phyloP scores from a whole-genome alignment of 1,139 yeast species.

The Kodamaea sp. region DNA sequence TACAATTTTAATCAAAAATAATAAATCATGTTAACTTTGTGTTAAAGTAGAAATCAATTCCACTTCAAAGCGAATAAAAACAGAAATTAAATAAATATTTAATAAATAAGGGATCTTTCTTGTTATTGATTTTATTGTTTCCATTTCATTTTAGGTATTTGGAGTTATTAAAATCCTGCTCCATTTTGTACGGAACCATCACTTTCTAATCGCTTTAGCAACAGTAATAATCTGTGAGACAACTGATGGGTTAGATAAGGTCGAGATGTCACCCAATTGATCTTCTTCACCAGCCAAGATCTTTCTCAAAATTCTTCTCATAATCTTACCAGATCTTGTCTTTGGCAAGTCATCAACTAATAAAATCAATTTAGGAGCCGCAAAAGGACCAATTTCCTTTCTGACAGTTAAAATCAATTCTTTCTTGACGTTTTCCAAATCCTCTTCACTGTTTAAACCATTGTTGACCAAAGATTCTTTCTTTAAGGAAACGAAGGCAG shows the following conservation, averaged over 20 bases:
- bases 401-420: slow-evolving; percentile 70
- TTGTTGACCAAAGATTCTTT: slow-evolving; percentile 21
- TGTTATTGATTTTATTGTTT: too few relatives aligned
- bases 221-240: slow-evolving; percentile 63
- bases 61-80: neutral
- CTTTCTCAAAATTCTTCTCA: slow-evolving; percentile 80
- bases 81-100: neutral
- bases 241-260: slow-evolving; percentile 68
- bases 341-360: slow-evolving; percentile 77
- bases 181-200: neutral
- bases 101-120: neutral
- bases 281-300: slow-evolving; percentile 77
- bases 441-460: slow-evolving; percentile 31
- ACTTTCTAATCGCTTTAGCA: slow-evolving; percentile 34
- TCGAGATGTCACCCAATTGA: slow-evolving; percentile 74
- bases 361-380: slow-evolving; percentile 72
- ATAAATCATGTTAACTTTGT: neutral
- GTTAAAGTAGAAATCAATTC: slow-evolving; percentile 1
- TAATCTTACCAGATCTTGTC: slow-evolving; percentile 80
- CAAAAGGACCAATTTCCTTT: slow-evolving; percentile 80
- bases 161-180: too few relatives aligned
- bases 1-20: neutral
- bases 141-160: too few relatives aligned
- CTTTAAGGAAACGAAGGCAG: slow-evolving; percentile 73
- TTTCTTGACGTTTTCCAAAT: slow-evolving; percentile 55